These are phyloP conservation scores for Dentipellis sp. DNA, from an alignment of 768 basidiomycete genomes.

Conservation along the genomic window DNA sequence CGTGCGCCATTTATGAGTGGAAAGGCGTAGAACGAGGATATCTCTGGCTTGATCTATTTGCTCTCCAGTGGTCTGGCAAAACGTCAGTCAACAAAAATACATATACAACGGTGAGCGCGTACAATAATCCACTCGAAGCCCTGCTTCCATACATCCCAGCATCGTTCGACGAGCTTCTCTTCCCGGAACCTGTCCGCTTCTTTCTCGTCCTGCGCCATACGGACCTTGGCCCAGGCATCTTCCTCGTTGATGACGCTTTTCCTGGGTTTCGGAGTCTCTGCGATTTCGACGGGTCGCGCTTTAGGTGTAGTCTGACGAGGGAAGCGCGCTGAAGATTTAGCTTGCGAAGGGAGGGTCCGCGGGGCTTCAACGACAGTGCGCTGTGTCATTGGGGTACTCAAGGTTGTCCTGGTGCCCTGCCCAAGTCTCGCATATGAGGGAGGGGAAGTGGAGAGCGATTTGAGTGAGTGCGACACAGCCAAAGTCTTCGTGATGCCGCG, in stretches of 20 bases:
- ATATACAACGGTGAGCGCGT: conserved; percentile 23
- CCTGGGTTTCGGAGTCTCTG: conserved; percentile 21
- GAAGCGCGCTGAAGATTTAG: neutral
- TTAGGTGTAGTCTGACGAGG: neutral
- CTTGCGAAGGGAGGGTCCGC: neutral
- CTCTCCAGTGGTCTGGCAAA: conserved; percentile 52
- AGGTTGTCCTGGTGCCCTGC: neutral
- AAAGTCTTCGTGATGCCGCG: conserved; percentile 5
- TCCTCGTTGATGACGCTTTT: conserved; percentile 54
- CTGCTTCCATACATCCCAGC: conserved; percentile 69
- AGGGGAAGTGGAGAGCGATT: conserved; percentile 13
- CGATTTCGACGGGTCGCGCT: conserved; percentile 1
- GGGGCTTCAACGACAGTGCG: neutral
- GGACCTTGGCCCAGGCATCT: conserved; percentile 72
- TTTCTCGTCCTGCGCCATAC: conserved; percentile 59
- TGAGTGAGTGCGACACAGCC: conserved; percentile 9
- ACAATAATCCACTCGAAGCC: conserved; percentile 69
- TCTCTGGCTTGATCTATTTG: conserved; percentile 67
- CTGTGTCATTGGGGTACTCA: neutral
- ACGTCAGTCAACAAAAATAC: neutral
- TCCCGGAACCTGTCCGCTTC: conserved; percentile 63
- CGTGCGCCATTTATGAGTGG: conserved; percentile 54
- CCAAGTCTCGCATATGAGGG: neutral
- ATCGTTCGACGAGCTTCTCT: conserved; percentile 55
- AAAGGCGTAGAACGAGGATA: conserved; percentile 48